A percentile compares a stretch with the other conserved stretches of the same genome.
phyloP scores from a whole-genome alignment of 2,329 filamentous ascomycete species.

The Diaporthe caulivora region DNA sequence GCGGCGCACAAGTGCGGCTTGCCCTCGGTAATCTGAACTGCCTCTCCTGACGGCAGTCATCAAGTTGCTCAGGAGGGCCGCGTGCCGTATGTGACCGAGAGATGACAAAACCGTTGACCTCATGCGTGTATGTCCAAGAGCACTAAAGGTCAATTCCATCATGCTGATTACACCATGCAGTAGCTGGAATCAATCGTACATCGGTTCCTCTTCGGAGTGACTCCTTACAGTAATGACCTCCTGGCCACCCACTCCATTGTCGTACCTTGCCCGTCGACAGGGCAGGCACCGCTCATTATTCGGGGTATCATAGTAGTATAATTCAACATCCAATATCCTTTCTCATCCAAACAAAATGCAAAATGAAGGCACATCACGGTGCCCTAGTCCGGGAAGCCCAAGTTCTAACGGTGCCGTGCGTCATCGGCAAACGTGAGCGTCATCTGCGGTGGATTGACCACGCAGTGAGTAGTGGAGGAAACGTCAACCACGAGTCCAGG shows the following conservation, averaged over 20 bases:
- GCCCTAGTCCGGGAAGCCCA: neutral
- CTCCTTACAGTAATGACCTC: neutral
- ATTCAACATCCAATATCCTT: slow-evolving; percentile 10
- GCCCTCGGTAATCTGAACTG: neutral
- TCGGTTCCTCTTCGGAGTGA: neutral
- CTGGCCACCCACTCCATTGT: neutral
- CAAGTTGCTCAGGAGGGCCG: neutral
- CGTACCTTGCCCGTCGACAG: neutral
- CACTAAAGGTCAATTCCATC: neutral
- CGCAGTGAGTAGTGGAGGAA: no score
- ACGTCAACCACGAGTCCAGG: no score
- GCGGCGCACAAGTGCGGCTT: neutral
- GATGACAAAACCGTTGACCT: neutral
- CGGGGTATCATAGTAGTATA: slow-evolving; percentile 25
- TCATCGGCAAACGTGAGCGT: neutral
- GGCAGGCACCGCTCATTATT: neutral
- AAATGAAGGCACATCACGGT: neutral
- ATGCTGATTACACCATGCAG: neutral
- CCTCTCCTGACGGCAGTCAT: neutral
- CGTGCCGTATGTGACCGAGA: neutral
- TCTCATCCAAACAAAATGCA: neutral
- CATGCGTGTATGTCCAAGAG: neutral
- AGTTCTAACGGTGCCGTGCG: neutral
- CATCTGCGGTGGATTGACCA: neutral
- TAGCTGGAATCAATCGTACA: neutral